phyloP scores from a whole-genome alignment of 2,329 filamentous ascomycete species.

The Microthyrium microscopicum region DNA sequence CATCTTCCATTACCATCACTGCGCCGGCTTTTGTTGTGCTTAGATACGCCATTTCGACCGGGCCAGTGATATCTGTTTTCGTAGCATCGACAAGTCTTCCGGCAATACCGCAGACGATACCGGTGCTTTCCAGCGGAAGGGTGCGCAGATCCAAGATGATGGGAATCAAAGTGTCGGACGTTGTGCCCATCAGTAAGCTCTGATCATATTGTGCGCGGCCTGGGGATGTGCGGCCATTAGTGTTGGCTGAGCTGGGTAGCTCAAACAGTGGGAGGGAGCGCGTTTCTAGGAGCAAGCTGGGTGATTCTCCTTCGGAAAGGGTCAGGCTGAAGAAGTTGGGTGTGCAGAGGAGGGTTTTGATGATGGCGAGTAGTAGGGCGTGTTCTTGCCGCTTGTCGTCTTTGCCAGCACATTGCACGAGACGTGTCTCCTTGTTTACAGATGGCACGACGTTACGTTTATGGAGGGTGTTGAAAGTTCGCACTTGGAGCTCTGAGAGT shows the following conservation, averaged over 20 bases:
- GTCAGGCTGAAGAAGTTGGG: constrained; percentile 57
- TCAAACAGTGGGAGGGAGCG: constrained; percentile 40
- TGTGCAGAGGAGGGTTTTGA: constrained; percentile 29
- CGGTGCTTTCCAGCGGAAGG: constrained; percentile 73
- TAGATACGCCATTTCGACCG: constrained; percentile 72
- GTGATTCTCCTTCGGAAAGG: constrained; percentile 55
- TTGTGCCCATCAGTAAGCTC: constrained; percentile 60
- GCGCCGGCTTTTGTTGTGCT: constrained; percentile 79
- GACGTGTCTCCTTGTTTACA: constrained; percentile 49
- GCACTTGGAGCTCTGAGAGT: constrained; percentile 60
- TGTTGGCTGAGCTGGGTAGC: constrained; percentile 19
- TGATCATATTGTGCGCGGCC: constrained; percentile 10
- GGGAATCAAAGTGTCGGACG: constrained; percentile 56
- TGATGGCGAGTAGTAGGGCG: constrained; percentile 28
- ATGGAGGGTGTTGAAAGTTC: constrained; percentile 72
- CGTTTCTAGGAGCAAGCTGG: constrained; percentile 57
- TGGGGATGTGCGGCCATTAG: constrained; percentile 24
- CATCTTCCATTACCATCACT: constrained; percentile 65
- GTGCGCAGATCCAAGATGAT: constrained; percentile 75
- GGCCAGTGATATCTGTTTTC: constrained; percentile 21
- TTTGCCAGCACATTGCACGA: constrained; percentile 67
- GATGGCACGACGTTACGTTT: constrained; percentile 58
- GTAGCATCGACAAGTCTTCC: constrained; percentile 64
- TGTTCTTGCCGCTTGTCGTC: constrained; percentile 16
- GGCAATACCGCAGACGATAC: constrained; percentile 88